phyloP scores from a whole-genome alignment of 495 filamentous ascomycete species.

The Penicillium ochrochloron region DNA sequence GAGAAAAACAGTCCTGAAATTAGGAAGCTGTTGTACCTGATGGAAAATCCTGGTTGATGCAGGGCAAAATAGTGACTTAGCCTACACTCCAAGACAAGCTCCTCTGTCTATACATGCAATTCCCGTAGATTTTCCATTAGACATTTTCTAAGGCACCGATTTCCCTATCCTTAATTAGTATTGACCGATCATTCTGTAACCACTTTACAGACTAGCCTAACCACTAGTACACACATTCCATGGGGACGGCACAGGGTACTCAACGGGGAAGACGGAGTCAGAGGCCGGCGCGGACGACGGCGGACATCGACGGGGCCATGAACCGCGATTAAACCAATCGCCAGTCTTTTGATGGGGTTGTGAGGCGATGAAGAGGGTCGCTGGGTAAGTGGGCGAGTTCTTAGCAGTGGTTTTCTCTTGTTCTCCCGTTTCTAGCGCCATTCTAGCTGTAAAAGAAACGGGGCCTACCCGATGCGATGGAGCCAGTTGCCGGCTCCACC shows the following conservation, averaged over 20 bases:
- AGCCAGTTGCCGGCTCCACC: constrained; percentile 24
- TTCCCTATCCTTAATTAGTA: neutral
- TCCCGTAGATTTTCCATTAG: neutral
- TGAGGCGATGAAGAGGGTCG: neutral
- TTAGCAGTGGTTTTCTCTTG: neutral
- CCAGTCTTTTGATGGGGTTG: neutral
- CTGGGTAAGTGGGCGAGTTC: neutral
- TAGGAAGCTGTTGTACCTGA: constrained; percentile 22
- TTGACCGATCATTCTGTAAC: neutral
- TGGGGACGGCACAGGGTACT: constrained; percentile 10
- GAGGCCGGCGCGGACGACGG: constrained; percentile 5
- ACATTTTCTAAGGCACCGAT: neutral
- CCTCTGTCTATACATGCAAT: neutral
- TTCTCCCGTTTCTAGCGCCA: constrained; percentile 36
- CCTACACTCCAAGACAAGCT: neutral
- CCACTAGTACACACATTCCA: constrained; percentile 2
- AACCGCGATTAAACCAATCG: constrained; percentile 3
- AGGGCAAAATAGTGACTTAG: too few relatives aligned
- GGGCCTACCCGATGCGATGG: constrained; percentile 26
- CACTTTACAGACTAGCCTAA: neutral
- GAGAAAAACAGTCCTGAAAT: constrained; percentile 23
- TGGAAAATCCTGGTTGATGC: constrained; percentile 11
- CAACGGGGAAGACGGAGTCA: constrained; percentile 23
- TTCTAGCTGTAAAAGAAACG: constrained; percentile 39
- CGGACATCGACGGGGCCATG: neutral